Conservation (phyloP, 192 early-diverging fungal species). For the Geranomyces variabilis region DNA sequence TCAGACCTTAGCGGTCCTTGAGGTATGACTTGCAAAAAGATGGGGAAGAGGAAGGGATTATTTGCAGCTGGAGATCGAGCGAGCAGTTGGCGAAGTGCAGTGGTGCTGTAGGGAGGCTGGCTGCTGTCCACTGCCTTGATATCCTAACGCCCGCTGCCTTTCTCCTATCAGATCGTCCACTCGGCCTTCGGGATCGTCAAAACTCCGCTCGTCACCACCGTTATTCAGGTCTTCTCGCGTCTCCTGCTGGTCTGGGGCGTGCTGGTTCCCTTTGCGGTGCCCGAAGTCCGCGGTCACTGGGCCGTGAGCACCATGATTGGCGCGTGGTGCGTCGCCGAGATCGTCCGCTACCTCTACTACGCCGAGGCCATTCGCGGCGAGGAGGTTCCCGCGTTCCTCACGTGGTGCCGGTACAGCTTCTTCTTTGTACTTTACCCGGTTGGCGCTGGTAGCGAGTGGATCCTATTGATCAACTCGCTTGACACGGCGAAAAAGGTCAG, state of each 20-base stretch:
- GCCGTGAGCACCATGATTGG: conserved; percentile 80
- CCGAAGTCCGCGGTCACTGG: conserved; percentile 46
- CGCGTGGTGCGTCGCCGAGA: conserved; percentile 93
- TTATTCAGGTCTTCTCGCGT: conserved; percentile 86
- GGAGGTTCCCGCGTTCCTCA: conserved; percentile 55
- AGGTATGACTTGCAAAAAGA: conserved; percentile 54
- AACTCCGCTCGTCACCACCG: conserved; percentile 77
- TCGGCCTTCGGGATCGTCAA: conserved; percentile 70
- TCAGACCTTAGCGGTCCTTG: conserved; percentile 83
- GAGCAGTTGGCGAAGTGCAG: no score
- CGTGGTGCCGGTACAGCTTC: conserved; percentile 89
- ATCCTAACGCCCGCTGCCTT: background rate
- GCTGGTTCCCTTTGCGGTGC: conserved; percentile 58
- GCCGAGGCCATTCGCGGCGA: conserved; percentile 66
- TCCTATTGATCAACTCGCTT: conserved; percentile 72
- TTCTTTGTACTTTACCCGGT: conserved; percentile 93
- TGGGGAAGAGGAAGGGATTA: no score
- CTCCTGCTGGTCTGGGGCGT: conserved; percentile 84
- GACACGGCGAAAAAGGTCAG: conserved; percentile 38
- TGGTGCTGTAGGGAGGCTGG: conserved; percentile 28
- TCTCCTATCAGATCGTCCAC: conserved; percentile 3
- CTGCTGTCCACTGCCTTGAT: conserved; percentile 8
- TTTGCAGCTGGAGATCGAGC: no score
- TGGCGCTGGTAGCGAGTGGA: conserved; percentile 82
- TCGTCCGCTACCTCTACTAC: conserved; percentile 92